Evolutionary conservation across 2,329 filamentous ascomycete species (phyloP).

Genomic region (Monilinia polystroma): DNA sequence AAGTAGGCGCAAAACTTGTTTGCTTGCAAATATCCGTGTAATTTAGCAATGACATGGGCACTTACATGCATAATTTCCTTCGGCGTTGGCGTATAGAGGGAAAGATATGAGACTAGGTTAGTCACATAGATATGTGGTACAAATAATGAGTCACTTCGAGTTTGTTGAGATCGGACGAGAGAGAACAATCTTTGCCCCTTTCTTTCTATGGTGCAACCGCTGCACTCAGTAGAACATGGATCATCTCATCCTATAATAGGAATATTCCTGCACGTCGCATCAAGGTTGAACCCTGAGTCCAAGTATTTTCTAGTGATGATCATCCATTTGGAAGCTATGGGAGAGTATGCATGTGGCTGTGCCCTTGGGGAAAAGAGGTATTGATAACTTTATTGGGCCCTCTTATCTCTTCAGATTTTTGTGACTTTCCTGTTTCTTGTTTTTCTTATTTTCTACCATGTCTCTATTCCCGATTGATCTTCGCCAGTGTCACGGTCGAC

Average conservation of each 20-base stretch:
- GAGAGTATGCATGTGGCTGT: not conserved
- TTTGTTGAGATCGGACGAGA: not conserved
- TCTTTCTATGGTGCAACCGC: not conserved
- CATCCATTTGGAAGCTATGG: not conserved
- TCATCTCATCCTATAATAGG: not conserved
- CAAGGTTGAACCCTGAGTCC: not conserved
- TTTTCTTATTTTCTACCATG: too few relatives aligned
- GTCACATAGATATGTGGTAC: constrained; percentile 4
- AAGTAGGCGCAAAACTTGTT: not conserved
- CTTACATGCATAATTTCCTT: not conserved
- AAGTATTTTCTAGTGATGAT: not conserved
- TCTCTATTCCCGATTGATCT: not conserved
- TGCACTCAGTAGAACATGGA: not conserved
- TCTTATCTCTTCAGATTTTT: too few relatives aligned
- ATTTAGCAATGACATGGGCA: constrained; percentile 5
- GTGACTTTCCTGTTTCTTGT: too few relatives aligned
- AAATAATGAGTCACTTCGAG: not conserved
- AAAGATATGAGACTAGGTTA: not conserved
- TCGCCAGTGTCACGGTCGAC: not conserved
- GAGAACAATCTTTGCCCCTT: not conserved
- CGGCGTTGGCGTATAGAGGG: constrained; percentile 9
- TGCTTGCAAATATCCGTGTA: constrained; percentile 6
- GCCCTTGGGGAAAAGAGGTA: not conserved
- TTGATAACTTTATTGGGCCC: too few relatives aligned
- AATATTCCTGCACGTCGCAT: not conserved